phyloP scores from a whole-genome alignment of 768 basidiomycete genomes.

The Pluteus cervinus region DNA sequence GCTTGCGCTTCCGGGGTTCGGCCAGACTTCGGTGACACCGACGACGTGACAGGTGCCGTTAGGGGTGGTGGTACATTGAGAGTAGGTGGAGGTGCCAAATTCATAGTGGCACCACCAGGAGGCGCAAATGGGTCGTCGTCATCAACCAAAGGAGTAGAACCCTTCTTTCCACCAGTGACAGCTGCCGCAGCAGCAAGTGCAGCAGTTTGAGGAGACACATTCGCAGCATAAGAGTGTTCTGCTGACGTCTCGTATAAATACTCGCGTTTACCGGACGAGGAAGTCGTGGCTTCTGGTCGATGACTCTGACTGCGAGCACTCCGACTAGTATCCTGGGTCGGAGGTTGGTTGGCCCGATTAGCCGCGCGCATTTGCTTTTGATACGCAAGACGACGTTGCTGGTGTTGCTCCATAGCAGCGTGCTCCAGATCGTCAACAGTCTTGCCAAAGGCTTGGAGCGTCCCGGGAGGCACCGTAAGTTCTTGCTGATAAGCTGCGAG shows the following conservation, averaged over 20 bases:
- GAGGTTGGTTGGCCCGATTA: slow-evolving; percentile 12
- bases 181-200: slow-evolving; percentile 23
- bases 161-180: slow-evolving; percentile 19
- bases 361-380: slow-evolving; percentile 63
- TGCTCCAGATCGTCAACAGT: slow-evolving; percentile 75
- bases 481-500: slow-evolving; percentile 63
- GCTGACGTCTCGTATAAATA: slow-evolving; percentile 69
- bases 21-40: too few species aligned
- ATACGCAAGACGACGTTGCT: slow-evolving; percentile 75
- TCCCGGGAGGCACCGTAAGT: slow-evolving; percentile 31
- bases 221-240: slow-evolving; percentile 52
- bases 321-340: slow-evolving; percentile 23
- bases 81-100: slow-evolving; percentile 9
- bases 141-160: slow-evolving; percentile 34
- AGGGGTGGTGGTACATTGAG: slow-evolving; percentile 8
- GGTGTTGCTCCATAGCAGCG: slow-evolving; percentile 79
- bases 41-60: too few species aligned
- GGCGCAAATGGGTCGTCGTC: slow-evolving; percentile 75
- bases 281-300: slow-evolving; percentile 48
- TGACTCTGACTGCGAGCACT: slow-evolving; percentile 53
- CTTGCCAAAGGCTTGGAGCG: slow-evolving; percentile 49
- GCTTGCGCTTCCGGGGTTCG: slow-evolving; percentile 9
- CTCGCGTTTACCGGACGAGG: slow-evolving; percentile 47
- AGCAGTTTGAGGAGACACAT: slow-evolving; percentile 23
- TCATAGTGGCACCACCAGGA: slow-evolving; percentile 18